Evolutionary conservation across 176 grass and related monocot genomes (phyloP).

Genomic region (Bolboschoenus planiculmis): DNA sequence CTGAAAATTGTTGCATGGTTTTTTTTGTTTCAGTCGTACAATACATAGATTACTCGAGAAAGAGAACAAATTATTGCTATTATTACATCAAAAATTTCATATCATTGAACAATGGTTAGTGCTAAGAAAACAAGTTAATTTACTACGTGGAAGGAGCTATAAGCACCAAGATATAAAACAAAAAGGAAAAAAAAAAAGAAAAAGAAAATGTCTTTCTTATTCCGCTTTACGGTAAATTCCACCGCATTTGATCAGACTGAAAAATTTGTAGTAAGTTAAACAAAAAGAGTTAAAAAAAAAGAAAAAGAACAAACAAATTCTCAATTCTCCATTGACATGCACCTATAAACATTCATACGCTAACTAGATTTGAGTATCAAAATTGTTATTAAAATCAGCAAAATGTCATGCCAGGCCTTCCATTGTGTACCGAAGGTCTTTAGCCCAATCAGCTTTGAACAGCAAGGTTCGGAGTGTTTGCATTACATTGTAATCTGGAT

Average conservation of each 20-base stretch:
- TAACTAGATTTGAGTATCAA: conserved; percentile 25
- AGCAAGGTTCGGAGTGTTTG: conserved; percentile 71
- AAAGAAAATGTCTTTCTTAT: background rate
- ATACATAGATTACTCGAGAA: background rate
- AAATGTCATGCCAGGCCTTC: conserved; percentile 68
- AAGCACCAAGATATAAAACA: background rate
- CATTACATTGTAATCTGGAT: conserved; percentile 97
- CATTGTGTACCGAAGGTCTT: conserved; percentile 85
- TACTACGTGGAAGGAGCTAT: conserved; percentile 2
- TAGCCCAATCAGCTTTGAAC: conserved; percentile 90
- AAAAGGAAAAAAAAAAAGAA: background rate
- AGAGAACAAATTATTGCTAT: background rate
- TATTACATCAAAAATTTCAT: background rate
- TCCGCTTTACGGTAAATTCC: background rate
- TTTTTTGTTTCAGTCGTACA: background rate
- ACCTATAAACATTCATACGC: conserved; percentile 22
- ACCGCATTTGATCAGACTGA: conserved; percentile 6
- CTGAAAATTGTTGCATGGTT: background rate
- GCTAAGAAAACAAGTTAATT: background rate
- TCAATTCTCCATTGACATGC: background rate
- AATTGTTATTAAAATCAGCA: conserved; percentile 15
- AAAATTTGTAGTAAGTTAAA: conserved; percentile 17
- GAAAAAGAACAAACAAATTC: conserved; percentile 12
- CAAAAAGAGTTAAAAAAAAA: background rate
- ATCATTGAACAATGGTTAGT: background rate